Base-by-base conservation (phyloP, 352 stramenopile genomes). In the Elongisporangium senticosum region DNA sequence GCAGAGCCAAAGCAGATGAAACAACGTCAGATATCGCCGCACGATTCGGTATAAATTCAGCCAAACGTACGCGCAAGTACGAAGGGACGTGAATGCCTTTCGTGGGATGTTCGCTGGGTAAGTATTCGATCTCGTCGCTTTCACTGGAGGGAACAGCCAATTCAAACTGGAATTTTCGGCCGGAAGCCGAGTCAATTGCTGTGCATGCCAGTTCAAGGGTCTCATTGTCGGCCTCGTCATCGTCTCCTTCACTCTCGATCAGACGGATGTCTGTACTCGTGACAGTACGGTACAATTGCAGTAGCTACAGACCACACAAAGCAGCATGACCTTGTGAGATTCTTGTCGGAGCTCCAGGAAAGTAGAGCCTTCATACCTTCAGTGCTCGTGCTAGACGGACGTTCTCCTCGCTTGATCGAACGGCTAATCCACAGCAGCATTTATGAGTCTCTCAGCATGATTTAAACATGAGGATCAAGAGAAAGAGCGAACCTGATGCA, bases 41-140 rank as follows among this genome's bases (percentile, higher is more conserved):
- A 17, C 7, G 17, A 4, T 17, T 17, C 7, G 47, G 10, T 26
- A 17, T 10, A 17, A 43, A 10, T 10, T 43, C 24, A 39, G 23
- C 11, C 53, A 7, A 56, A 74, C 67, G 53, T 64, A 88, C 78
- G 72, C 69, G 80, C 67, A 93, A 75, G 79, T 90, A 93, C 54
- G 80, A 79, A 26, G 83, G 80, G 33, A 82, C 67, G 63, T 77
- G 75, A 49, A 89, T 65, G 53, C 74, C 78, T 7, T 56, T 72
- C n/a, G 68, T 63, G 6, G 72, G 71, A 15, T 75, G 72, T 22
- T 90, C 83, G 50, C 72, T 86, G 14, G 85, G 83, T 22, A 88
- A 66, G 58, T 91, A 95, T 55, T 95, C 85, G 56, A 95, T 87
- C 63, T 92, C 75, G 59, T 85, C 80, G n/a, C 65, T 64, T 22